Percentiles rank a stretch among this genome's conserved stretches.
Evolutionary conservation across 2,329 filamentous ascomycete genomes (phyloP).

Genomic region (Cladobotryum mycophilum): DNA sequence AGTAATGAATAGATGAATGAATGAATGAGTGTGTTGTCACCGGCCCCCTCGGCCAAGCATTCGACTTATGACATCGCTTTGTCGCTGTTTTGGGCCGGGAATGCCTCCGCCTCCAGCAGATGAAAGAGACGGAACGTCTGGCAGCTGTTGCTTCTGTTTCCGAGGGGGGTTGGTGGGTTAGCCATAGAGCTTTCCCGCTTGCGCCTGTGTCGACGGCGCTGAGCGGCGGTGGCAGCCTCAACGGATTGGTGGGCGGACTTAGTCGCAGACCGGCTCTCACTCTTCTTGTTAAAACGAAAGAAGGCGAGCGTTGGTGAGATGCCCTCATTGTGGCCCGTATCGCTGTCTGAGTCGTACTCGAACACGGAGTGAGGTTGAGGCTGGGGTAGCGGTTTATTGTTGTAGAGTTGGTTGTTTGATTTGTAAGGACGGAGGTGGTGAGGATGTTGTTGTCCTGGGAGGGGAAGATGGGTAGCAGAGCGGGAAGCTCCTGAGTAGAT

Average conservation of each 20-base stretch:
- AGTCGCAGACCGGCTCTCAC: slow-evolving; percentile 17
- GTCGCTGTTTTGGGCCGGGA: not conserved
- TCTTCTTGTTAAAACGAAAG: slow-evolving; percentile 37
- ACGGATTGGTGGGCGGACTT: not conserved
- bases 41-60: slow-evolving; percentile 30
- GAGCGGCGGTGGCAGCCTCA: not conserved
- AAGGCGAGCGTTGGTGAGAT: slow-evolving; percentile 28
- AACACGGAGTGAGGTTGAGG: slow-evolving; percentile 38
- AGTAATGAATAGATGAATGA: no score
- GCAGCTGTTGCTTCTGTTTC: no score
- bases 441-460: not conserved
- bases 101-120: no score
- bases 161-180: no score
- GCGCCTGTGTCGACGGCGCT: slow-evolving; percentile 3
- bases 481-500: slow-evolving; percentile 19
- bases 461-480: slow-evolving; percentile 18
- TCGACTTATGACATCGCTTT: slow-evolving; percentile 30
- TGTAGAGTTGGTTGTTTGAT: slow-evolving; percentile 20
- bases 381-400: slow-evolving; percentile 15
- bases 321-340: not conserved
- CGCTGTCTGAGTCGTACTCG: slow-evolving; percentile 38
- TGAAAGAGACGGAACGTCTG: no score
- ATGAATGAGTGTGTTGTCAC: not conserved
- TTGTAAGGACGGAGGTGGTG: slow-evolving; percentile 21
- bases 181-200: slow-evolving; percentile 3